Base-by-base conservation (phyloP, 73 alveolate genomes). In the Paramecium primaurelia region DNA sequence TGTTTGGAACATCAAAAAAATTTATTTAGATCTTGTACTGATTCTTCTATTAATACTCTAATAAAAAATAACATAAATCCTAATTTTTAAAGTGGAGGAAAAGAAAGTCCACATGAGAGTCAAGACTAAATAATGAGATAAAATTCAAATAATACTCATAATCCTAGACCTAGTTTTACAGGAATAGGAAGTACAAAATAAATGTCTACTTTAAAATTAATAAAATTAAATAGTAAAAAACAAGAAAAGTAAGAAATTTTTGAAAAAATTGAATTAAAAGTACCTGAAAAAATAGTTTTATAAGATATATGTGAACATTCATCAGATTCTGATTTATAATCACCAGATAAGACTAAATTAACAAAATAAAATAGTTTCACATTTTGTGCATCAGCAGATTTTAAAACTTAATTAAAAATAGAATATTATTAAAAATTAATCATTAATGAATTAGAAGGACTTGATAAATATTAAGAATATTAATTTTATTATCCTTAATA, bases 231-330 rank as follows among this genome's bases (percentile, higher is more conserved):
- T 54, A 28, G 26, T 32, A 64, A 64, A 64, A 64, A 64, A 12
- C 28, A 64, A 64, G 84, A 64, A 25, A 64, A 64, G 30, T 12
- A 64, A 32, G 84, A 64, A 28, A 8, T 32, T 28, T 34, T 28
- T 32, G 84, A 64, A 28, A 64, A 64, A 28, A 64, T 64, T 12
- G 84, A 64, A 64, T 16, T 64, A 32, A 64, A 64, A 64, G 84
- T 64, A 28, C 84, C 84, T 32, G 84, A 64, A 6, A 64, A 64
- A 64, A 64, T 64, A 25, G 47, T 64, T 12, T 64, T 64, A 28
- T 42, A 64, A 64, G 84, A 64, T 64, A 64, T 64, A 2, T 28
- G 84, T 26, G 84, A 64, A 64, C 84, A 64, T 64, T 64, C 84
- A 25, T 64, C 84, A 12, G 84, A 64, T 64, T 64, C 84, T 3